Base-by-base conservation (phyloP, 2,329 filamentous ascomycete species). In the Phialophora expanda region DNA sequence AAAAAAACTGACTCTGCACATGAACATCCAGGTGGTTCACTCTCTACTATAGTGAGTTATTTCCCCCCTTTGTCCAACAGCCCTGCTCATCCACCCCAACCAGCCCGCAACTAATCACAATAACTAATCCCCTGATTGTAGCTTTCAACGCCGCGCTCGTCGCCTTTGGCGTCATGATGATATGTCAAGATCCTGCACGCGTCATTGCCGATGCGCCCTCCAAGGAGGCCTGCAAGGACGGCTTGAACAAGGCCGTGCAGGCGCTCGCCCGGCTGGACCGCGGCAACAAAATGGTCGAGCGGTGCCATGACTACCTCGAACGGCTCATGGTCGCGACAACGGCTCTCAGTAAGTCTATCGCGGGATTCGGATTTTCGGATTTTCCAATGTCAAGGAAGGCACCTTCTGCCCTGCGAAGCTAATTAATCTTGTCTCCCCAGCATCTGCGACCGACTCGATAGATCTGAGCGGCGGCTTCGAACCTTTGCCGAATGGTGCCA, bases 281-380 rank as follows among this genome's bases (percentile, higher is more conserved):
- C 14, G 74, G 73, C 1, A 78, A 77, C 51, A 67, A 71, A 8
- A 71, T 76, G 61, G 66, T 77, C 2, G 74, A 76, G 32, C 72
- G 73, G 32, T 77, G 76, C 56, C 62, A 70, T 24, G 63, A 66
- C 12, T 77, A 75, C 48, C 64, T 78, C 7, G 64, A 73, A 44
- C 67, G 73, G 28, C 70, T 76, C 20, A 38, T 62, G 2, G 26
- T 24, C 7, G 60, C 60, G 38, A 55, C 28, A 20, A 22, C 34
- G 17, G 12, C 41, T 48, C 26, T 34, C 32, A 34, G 32, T 34
- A 34, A 12, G 32, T 34, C 32, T 12, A 34, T 11, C 0, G 32
- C 9, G 9, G 32, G 32, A 11, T 11, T 11, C 2, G 8, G 11
- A n/a, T n/a, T n/a, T n/a, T n/a, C n/a, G n/a, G 8, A 32, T 32